A percentile compares a stretch with the other conserved stretches of the same genome.
These are phyloP conservation scores for Suillus cothurnatus DNA, from an alignment of 768 basidiomycete species.

Conservation along the genomic window DNA sequence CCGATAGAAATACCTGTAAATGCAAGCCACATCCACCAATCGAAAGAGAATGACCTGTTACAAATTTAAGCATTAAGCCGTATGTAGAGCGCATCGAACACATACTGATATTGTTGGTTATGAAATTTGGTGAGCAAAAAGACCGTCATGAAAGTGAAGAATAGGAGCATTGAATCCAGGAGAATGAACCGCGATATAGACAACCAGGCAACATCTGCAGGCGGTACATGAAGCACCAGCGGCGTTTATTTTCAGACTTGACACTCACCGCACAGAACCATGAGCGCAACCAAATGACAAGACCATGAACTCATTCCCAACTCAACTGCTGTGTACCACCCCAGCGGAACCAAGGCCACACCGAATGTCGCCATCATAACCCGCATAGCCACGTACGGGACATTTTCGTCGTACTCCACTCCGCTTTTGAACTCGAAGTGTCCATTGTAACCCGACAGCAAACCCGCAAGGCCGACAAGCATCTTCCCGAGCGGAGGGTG, in stretches of 20 bases:
- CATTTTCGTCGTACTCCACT: slow-evolving; percentile 73
- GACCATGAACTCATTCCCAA: slow-evolving; percentile 89
- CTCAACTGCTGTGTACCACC: slow-evolving; percentile 96
- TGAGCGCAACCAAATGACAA: slow-evolving; percentile 89
- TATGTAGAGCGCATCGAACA: slow-evolving; percentile 9
- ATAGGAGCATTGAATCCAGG: slow-evolving; percentile 97
- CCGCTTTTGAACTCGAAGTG: slow-evolving; percentile 95
- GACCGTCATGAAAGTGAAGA: slow-evolving; percentile 97
- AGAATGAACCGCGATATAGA: slow-evolving; percentile 97
- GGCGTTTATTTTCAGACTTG: not conserved
- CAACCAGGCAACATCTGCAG: slow-evolving; percentile 92
- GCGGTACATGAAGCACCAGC: not conserved
- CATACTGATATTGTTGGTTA: slow-evolving; percentile 93
- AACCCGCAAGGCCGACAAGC: slow-evolving; percentile 93
- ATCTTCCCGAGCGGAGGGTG: slow-evolving; percentile 99
- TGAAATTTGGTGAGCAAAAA: slow-evolving; percentile 96
- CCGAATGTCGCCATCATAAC: slow-evolving; percentile 95
- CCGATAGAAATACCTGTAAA: slow-evolving; percentile 95
- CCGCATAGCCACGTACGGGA: slow-evolving; percentile 94
- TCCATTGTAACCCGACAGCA: slow-evolving; percentile 91
- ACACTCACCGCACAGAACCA: slow-evolving; percentile 85
- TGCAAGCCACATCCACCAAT: slow-evolving; percentile 98
- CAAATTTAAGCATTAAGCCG: slow-evolving; percentile 7
- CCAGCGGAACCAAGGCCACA: slow-evolving; percentile 92
- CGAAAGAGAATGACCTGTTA: slow-evolving; percentile 83